Base-by-base conservation (phyloP, 495 filamentous ascomycete genomes). In the Halenospora varia region DNA sequence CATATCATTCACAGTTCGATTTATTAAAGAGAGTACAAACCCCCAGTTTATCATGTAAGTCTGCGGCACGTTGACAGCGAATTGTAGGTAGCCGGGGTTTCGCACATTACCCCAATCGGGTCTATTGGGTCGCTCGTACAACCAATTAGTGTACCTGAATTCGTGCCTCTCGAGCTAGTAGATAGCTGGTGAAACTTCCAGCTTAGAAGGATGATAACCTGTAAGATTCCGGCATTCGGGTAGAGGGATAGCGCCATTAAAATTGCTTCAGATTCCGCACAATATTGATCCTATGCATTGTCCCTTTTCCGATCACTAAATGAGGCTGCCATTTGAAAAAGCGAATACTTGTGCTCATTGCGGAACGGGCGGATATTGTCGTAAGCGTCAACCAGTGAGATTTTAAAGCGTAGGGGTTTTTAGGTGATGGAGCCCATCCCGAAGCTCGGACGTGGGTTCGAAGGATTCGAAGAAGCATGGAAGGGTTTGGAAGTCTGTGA, bases 21-120 rank as follows among this genome's bases (percentile, higher is more conserved):
- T 47, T 25, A 40, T 55, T 55, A 48, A 55, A 46, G 47, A 48
- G 20, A 55, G 9, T 46, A 55, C 24, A 13, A 3, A 47, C 17
- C n/a, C 53, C 53, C 40, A 26, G 17, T 23, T 29, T 25, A 23
- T 47, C 25, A 55, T 46, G 53, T 55, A 35, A 48, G 53, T 55
- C 20, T 55, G 46, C 53, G 53, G 53, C 29, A 13, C 53, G 53
- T 40, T 42, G 53, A 45, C 25, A 29, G 13, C 19, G 22, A 39
- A 3, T 15, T 29, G 19, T 24, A 10, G 3, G 8, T 29, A 1
- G 3, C n/a, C 51, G 41, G 51, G 40, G 42, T 23, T 19, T 55
- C 42, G 40, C 18, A 26, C 20, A 20, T 1, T 17, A 10, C n/a
- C 20, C 53, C 23, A 55, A 55, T 55, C 41, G 47, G 2, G 11